Evolutionary conservation across 257 asterid genomes (phyloP).

Genomic region (Solanum lignicaule): DNA sequence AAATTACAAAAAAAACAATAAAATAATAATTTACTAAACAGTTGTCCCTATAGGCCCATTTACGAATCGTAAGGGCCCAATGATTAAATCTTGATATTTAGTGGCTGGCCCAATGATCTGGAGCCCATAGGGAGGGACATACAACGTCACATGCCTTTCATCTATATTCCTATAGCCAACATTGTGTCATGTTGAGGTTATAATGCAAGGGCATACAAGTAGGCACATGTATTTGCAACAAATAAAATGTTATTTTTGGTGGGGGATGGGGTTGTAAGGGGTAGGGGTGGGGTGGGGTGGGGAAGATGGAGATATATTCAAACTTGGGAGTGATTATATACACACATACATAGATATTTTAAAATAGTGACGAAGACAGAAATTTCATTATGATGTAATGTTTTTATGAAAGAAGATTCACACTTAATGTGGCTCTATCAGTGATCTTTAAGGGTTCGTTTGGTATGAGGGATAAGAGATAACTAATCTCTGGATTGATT

Average conservation of each 20-base stretch:
- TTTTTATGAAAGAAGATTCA: background rate
- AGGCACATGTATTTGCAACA: slow-evolving; percentile 31
- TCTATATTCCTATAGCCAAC: slow-evolving; percentile 23
- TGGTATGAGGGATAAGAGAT: too few relatives aligned
- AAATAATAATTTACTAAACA: background rate
- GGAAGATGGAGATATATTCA: background rate
- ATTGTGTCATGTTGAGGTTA: slow-evolving; percentile 43
- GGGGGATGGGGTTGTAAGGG: background rate
- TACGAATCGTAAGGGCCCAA: background rate
- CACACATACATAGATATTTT: background rate
- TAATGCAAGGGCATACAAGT: slow-evolving; percentile 13
- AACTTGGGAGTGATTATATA: background rate
- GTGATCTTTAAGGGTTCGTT: background rate
- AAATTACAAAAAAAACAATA: background rate
- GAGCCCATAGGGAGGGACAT: slow-evolving; percentile 34
- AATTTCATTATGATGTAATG: background rate
- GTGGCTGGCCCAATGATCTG: background rate
- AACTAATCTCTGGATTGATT: too few relatives aligned
- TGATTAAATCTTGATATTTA: background rate
- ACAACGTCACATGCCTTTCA: slow-evolving; percentile 28
- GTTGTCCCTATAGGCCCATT: background rate
- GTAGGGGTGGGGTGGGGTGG: background rate
- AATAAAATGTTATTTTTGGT: background rate
- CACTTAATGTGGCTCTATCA: background rate
- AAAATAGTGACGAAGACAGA: background rate